These are phyloP conservation scores for Kwoniella mangroviensis DNA, from an alignment of 768 basidiomycete species.

Conservation along the genomic window DNA sequence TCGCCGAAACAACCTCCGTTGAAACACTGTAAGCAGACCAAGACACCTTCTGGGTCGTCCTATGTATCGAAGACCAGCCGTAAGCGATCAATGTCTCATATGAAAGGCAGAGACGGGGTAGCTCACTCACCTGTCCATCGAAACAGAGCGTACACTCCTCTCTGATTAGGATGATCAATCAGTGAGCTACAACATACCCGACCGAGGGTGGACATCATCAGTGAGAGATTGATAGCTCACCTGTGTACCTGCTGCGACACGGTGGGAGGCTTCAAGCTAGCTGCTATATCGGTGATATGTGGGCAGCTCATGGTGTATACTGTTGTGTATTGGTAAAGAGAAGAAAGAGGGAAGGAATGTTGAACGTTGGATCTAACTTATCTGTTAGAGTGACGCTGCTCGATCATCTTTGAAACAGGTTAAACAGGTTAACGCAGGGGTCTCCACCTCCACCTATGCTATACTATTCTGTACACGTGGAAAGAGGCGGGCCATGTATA, in stretches of 20 bases:
- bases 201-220: not conserved
- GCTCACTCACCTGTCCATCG: conserved; percentile 74
- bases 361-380: not conserved
- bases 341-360: conserved; percentile 4
- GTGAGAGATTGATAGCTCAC: conserved; percentile 23
- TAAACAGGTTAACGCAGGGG: not conserved
- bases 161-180: conserved; percentile 52
- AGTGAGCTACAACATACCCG: conserved; percentile 16
- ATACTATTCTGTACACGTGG: not conserved
- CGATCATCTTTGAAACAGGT: not conserved
- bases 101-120: no score
- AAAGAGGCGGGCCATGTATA: not conserved
- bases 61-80: conserved; percentile 48
- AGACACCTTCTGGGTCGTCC: conserved; percentile 76
- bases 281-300: conserved; percentile 29
- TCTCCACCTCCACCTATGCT: conserved; percentile 12
- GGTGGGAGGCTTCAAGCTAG: conserved; percentile 32
- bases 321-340: not conserved
- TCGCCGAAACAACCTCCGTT: conserved; percentile 80
- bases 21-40: conserved; percentile 91
- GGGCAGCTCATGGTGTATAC: conserved; percentile 37
- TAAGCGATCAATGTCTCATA: not conserved
- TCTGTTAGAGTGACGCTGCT: not conserved
- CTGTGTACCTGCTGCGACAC: conserved; percentile 47
- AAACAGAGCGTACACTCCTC: conserved; percentile 99